Evolutionary conservation across 176 grass and related monocot species (phyloP).

Genomic region (Avena sativa): DNA sequence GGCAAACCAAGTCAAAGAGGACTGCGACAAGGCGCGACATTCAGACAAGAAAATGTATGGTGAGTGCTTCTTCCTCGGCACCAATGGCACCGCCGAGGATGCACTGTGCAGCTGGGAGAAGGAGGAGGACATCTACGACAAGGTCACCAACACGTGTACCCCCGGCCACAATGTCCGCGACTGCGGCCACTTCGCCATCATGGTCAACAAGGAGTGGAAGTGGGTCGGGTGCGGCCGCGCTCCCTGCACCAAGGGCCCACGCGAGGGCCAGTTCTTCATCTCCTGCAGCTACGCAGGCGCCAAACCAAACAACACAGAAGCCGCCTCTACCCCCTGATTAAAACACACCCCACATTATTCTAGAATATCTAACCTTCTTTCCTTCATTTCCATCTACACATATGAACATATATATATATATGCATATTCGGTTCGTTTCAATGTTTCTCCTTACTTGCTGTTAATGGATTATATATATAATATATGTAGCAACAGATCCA

Average conservation of each 20-base stretch:
- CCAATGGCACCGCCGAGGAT: constrained; percentile 38
- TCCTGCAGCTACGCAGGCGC: constrained; percentile 42
- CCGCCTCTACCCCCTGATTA: background rate
- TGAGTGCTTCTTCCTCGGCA: constrained; percentile 36
- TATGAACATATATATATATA: too few relatives aligned
- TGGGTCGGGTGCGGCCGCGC: constrained; percentile 37
- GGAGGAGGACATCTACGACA: constrained; percentile 48
- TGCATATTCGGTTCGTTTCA: too few relatives aligned
- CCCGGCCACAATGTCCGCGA: background rate
- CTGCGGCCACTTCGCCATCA: constrained; percentile 53
- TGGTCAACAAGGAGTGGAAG: background rate
- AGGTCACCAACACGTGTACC: background rate
- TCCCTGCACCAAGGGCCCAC: background rate
- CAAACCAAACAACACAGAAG: background rate
- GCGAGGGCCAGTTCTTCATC: constrained; percentile 35
- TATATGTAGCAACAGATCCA: background rate
- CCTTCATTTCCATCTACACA: too few relatives aligned
- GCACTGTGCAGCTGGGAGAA: background rate
- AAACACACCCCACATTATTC: too few relatives aligned
- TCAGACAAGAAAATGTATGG: background rate
- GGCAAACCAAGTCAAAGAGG: constrained; percentile 7
- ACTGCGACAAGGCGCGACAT: constrained; percentile 38
- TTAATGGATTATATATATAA: background rate
- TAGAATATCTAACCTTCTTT: too few relatives aligned
- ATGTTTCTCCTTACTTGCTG: background rate